Conservation (phyloP, 495 filamentous ascomycete species). For the Aspergillus conjunctus region DNA sequence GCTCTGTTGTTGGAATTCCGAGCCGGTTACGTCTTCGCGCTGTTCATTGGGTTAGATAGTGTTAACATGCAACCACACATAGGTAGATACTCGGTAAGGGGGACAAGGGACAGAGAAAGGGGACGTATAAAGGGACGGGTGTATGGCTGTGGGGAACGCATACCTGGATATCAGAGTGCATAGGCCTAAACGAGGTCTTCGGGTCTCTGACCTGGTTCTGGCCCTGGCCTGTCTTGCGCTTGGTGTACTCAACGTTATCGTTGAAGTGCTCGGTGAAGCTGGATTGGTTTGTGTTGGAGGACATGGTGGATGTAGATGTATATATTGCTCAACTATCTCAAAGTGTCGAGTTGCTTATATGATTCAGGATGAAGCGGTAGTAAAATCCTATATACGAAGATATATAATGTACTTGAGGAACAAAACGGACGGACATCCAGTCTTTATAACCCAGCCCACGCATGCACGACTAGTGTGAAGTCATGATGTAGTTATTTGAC, state of each 20-base stretch:
- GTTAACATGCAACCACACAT: too few relatives aligned
- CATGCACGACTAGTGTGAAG: conserved; percentile 7
- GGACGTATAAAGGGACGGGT: too few relatives aligned
- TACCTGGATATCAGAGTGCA: conserved; percentile 54
- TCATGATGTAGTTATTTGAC: conserved; percentile 21
- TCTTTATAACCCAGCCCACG: conserved; percentile 1
- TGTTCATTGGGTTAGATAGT: too few relatives aligned
- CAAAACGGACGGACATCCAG: neutral
- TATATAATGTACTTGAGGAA: neutral
- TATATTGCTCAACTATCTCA: neutral
- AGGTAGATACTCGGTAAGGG: too few relatives aligned
- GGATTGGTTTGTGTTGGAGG: conserved; percentile 6
- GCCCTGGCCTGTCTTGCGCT: conserved; percentile 51
- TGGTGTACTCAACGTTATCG: conserved; percentile 58
- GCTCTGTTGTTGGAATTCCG: neutral
- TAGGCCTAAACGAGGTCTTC: conserved; percentile 34
- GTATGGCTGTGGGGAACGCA: neutral
- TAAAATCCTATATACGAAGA: too few relatives aligned
- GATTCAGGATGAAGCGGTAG: neutral
- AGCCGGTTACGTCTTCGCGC: neutral
- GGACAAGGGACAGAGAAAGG: too few relatives aligned
- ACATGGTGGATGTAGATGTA: conserved; percentile 7
- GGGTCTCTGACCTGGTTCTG: conserved; percentile 22
- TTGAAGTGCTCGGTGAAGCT: conserved; percentile 65
- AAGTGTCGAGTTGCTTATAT: neutral